A percentile compares a stretch with the other conserved stretches of the same genome.
Conservation (phyloP, 2,329 filamentous ascomycete genomes). For the Fusarium nygamai region DNA sequence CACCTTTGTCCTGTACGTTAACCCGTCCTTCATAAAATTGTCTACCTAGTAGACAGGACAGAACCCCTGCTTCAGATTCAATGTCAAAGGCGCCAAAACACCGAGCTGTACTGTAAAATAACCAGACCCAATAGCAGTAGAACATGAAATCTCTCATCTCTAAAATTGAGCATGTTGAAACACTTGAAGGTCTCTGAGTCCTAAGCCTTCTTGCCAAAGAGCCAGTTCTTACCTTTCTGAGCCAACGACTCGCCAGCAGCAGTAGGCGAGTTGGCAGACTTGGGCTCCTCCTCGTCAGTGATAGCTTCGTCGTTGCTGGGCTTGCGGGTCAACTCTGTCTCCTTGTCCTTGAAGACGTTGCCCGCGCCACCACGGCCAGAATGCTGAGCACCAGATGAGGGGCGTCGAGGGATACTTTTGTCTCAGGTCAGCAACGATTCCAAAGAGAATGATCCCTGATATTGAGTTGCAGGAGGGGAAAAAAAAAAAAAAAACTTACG, state of each 20-base stretch:
- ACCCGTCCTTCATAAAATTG: constrained; percentile 6
- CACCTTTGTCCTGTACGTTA: neutral
- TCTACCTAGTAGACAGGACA: constrained; percentile 16
- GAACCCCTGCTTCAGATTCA: neutral
- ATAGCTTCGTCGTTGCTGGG: constrained; percentile 47
- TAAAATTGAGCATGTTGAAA: neutral
- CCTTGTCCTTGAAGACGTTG: constrained; percentile 68
- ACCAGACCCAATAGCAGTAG: constrained; percentile 9
- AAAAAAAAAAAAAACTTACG: constrained; percentile 57
- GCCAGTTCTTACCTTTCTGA: constrained; percentile 59
- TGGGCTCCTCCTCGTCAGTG: constrained; percentile 32
- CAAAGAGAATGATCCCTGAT: neutral
- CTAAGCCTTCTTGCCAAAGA: constrained; percentile 60
- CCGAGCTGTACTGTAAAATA: constrained; percentile 30
- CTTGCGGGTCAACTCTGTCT: constrained; percentile 48
- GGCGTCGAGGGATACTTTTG: constrained; percentile 62
- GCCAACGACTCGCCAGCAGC: constrained; percentile 41
- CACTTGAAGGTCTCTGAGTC: neutral
- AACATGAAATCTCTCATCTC: neutral
- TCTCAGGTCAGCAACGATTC: constrained; percentile 6
- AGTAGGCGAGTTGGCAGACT: neutral
- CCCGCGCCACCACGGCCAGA: constrained; percentile 80
- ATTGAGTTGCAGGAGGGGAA: neutral
- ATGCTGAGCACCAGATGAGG: constrained; percentile 69
- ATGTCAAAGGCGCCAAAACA: constrained; percentile 38